phyloP scores from a whole-genome alignment of 108 stramenopile genomes.

The Skeletonema marinoi region DNA sequence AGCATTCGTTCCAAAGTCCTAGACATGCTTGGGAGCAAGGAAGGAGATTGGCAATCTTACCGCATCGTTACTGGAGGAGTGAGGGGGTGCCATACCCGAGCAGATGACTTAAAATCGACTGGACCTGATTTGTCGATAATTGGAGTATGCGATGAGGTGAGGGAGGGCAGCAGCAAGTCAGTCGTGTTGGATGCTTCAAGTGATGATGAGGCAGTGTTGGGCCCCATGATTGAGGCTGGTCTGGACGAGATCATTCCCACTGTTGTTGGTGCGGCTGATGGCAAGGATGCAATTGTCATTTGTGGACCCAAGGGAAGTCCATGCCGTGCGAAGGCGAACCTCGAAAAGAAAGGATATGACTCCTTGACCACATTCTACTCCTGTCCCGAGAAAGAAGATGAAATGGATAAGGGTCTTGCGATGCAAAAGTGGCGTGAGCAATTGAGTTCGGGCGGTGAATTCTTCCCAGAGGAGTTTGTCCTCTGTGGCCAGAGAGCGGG shows the following conservation, averaged over 20 bases:
- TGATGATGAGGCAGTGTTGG: conserved; percentile 27
- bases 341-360: conserved; percentile 23
- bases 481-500: too few relatives aligned
- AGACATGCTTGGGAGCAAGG: conserved; percentile 18
- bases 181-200: conserved; percentile 26
- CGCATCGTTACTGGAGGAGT: conserved; percentile 84
- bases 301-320: conserved; percentile 20
- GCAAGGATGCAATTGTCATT: conserved; percentile 26
- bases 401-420: conserved; percentile 16
- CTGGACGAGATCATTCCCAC: conserved; percentile 20
- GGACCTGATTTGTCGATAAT: conserved; percentile 62
- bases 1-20: neutral
- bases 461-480: neutral
- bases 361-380: conserved; percentile 31
- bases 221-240: conserved; percentile 37
- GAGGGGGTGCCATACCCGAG: conserved; percentile 74
- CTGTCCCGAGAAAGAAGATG: conserved; percentile 22
- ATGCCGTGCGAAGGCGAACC: conserved; percentile 35
- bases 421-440: conserved; percentile 35
- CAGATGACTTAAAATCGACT: conserved; percentile 67
- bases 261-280: conserved; percentile 8
- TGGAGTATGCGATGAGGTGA: conserved; percentile 23
- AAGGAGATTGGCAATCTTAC: conserved; percentile 40
- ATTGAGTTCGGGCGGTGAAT: conserved; percentile 7
- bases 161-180: conserved; percentile 21